phyloP scores from a whole-genome alignment of 352 stramenopile genomes.

The Pythium oligandrum region DNA sequence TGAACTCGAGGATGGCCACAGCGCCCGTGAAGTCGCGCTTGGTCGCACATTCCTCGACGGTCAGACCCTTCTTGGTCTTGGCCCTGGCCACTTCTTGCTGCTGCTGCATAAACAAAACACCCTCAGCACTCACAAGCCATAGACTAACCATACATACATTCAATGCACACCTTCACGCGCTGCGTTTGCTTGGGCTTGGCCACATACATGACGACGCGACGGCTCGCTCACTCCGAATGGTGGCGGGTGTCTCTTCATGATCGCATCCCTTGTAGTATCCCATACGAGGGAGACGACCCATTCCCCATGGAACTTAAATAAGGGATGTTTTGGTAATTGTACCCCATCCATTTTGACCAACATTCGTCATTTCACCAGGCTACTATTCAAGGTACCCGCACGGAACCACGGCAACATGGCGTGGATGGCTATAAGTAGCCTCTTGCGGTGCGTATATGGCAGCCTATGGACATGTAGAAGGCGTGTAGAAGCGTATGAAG shows the following conservation, averaged over 20 bases:
- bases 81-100: conserved; percentile 58
- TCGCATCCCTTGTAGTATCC: too few species aligned
- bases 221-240: conserved; percentile 14
- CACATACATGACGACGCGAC: conserved; percentile 53
- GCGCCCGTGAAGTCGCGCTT: conserved; percentile 94
- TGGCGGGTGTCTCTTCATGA: not conserved
- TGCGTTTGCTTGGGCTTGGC: conserved; percentile 76
- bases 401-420: too few species aligned
- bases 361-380: too few species aligned
- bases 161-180: conserved; percentile 37
- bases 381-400: too few species aligned
- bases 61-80: conserved; percentile 77
- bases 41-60: conserved; percentile 64
- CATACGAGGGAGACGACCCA: too few species aligned
- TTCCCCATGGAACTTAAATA: too few species aligned
- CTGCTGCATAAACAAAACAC: conserved; percentile 7
- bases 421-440: too few species aligned
- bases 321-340: too few species aligned
- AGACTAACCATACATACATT: not conserved
- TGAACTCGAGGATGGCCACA: conserved; percentile 93
- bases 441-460: too few species aligned
- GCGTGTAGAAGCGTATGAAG: too few species aligned
- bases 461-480: too few species aligned
- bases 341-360: too few species aligned
- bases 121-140: not conserved